A percentile compares a stretch with the other conserved stretches of the same genome.
These are phyloP conservation scores for Pythium pyrilobum DNA, from an alignment of 352 stramenopile species.

Conservation along the genomic window DNA sequence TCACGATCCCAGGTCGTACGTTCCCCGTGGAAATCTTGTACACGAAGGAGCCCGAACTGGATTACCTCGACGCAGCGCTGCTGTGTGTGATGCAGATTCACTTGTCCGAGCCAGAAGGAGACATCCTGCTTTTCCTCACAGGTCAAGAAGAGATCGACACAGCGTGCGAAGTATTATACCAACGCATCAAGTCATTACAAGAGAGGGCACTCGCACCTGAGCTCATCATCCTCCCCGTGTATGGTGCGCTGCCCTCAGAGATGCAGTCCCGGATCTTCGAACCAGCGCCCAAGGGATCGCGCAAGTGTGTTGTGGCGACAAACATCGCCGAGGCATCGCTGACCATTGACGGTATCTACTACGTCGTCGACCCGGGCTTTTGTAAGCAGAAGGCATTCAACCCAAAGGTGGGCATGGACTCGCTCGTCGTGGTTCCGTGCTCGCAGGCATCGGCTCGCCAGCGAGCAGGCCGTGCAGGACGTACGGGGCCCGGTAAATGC, in stretches of 20 bases:
- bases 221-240: slow-evolving; percentile 98
- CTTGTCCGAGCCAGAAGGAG: slow-evolving; percentile 94
- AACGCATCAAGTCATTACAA: slow-evolving; percentile 96
- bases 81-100: slow-evolving; percentile 99
- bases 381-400: slow-evolving; percentile 99
- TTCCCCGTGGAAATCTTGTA: slow-evolving; percentile 99
- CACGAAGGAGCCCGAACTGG: slow-evolving; percentile 97
- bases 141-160: slow-evolving; percentile 99
- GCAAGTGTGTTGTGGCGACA: slow-evolving; percentile 99
- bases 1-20: slow-evolving; percentile 97
- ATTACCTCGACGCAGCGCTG: slow-evolving; percentile 98
- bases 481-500: slow-evolving; percentile 98
- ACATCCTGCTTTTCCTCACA: slow-evolving; percentile 99
- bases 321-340: slow-evolving; percentile 99
- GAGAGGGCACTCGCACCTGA: slow-evolving; percentile 92
- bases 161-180: slow-evolving; percentile 96
- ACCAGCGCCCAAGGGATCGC: slow-evolving; percentile 90
- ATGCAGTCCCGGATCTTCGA: slow-evolving; percentile 99
- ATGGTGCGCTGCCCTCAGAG: slow-evolving; percentile 96
- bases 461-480: slow-evolving; percentile 94
- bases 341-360: slow-evolving; percentile 98
- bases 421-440: slow-evolving; percentile 97
- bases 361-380: slow-evolving; percentile 93
- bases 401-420: slow-evolving; percentile 98
- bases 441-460: slow-evolving; percentile 98